A percentile compares a stretch with the other conserved stretches of the same genome.
Evolutionary conservation across 164 flowering plant species (phyloP).

Genomic region (Euptelea pleiosperma): DNA sequence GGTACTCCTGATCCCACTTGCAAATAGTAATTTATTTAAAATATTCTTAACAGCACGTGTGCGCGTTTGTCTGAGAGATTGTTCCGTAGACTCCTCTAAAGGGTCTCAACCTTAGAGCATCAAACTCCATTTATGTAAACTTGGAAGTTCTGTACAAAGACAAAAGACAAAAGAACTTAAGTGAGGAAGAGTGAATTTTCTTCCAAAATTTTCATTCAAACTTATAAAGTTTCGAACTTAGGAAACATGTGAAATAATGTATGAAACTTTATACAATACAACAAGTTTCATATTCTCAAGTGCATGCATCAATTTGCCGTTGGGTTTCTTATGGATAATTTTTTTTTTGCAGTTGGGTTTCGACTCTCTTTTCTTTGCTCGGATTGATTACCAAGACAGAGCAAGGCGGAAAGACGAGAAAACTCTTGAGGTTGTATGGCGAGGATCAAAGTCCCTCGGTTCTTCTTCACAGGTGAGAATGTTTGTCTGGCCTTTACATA

Average conservation of each 20-base stretch:
- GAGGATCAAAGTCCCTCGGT: slow-evolving; percentile 74
- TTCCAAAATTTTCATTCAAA: neutral
- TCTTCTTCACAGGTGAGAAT: slow-evolving; percentile 41
- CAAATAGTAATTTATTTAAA: too few species aligned
- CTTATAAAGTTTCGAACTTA: neutral
- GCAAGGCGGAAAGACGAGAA: slow-evolving; percentile 64
- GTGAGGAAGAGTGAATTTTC: too few species aligned
- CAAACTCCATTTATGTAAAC: too few species aligned
- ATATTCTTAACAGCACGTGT: too few species aligned
- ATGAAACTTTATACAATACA: neutral
- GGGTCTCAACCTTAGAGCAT: too few species aligned
- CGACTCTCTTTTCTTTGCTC: slow-evolving; percentile 79
- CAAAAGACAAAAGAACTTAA: neutral
- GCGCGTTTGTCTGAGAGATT: too few species aligned
- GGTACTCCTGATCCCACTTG: too few species aligned
- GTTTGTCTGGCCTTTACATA: neutral
- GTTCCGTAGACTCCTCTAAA: too few species aligned
- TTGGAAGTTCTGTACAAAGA: neutral
- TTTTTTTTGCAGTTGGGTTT: slow-evolving; percentile 85
- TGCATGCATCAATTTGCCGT: slow-evolving; percentile 30
- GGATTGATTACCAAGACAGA: slow-evolving; percentile 94
- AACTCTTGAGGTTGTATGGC: slow-evolving; percentile 87
- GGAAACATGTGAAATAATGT: slow-evolving; percentile 1
- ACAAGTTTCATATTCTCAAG: neutral
- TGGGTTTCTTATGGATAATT: too few species aligned